Percentiles rank a stretch among this genome's conserved stretches.
Evolutionary conservation across 2,329 filamentous ascomycete species (phyloP).

Genomic region (Pyricularia sp.): DNA sequence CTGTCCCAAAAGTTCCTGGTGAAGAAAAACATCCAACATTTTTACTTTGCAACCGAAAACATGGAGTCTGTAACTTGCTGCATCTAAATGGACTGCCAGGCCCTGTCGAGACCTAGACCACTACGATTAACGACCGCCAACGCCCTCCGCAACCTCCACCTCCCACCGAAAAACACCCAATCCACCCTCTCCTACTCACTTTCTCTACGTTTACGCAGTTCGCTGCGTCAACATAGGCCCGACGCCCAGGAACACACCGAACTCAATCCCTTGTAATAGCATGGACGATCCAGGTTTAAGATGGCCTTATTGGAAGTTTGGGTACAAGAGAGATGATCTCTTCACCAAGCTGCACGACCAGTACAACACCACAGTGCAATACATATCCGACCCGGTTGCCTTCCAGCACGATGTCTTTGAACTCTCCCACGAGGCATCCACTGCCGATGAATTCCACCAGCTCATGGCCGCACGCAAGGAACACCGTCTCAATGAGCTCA

Average conservation of each 20-base stretch:
- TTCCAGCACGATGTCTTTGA: conserved; percentile 50
- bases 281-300: conserved; percentile 42
- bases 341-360: conserved; percentile 43
- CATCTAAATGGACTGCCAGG: background rate
- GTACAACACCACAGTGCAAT: conserved; percentile 44
- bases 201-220: background rate
- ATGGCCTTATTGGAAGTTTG: conserved; percentile 52
- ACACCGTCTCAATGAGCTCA: conserved; percentile 40
- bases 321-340: conserved; percentile 46
- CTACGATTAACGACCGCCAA: background rate
- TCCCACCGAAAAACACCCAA: background rate
- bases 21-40: background rate
- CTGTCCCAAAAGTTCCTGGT: background rate
- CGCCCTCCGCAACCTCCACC: background rate
- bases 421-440: conserved; percentile 36
- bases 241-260: background rate
- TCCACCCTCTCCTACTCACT: background rate
- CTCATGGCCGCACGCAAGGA: conserved; percentile 40
- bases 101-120: background rate
- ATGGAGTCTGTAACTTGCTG: background rate
- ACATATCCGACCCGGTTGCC: conserved; percentile 45
- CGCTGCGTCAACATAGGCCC: background rate
- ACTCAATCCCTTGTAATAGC: background rate
- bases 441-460: conserved; percentile 39
- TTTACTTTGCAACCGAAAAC: background rate